Base-by-base conservation (phyloP, 2,329 filamentous ascomycete genomes). In the Verticillium longisporum region DNA sequence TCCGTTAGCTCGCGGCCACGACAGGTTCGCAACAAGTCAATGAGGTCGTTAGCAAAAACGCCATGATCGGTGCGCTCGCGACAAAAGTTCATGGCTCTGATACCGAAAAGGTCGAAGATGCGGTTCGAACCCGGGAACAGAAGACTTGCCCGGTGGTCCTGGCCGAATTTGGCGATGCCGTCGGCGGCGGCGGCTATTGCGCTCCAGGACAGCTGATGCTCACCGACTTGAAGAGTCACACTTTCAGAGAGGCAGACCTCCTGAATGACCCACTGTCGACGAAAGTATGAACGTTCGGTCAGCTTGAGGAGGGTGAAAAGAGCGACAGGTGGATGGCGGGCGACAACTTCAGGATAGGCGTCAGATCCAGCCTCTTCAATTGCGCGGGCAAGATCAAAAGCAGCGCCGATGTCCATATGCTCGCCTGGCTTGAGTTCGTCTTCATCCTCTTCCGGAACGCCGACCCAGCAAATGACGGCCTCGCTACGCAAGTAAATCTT, bases 391-490 rank as follows among this genome's bases (percentile, higher is more conserved):
- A 56, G 31, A 4, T 56, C 32, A 13, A 21, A 56, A 6, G 34
- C n/a, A 6, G 45, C 45, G 7, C 45, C 45, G 7, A 50, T 50
- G n/a, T 50, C 45, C 45, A 50, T 50, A 18, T 50, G 45, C 18
- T 50, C 45, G 18, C 45, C 45, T 50, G 45, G 45, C 13, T 50
- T n/a, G 4, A 50, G 45, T 5, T 50, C 6, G 18, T 50, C 45
- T 18, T 50, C 45, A 4, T 68, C 65, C 15, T 61, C 45, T 9
- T 50, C 45, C 58, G 7, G 67, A 65, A 34, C 55, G 1, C 70
- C 70, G 11, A 72, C 62, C 69, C 70, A 73, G 18, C 69, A 61
- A n/a, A 72, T 53, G 3, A 66, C 61, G 45, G 57, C 64, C 1
- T 54, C 34, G 50, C 65, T 69, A 4, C 54, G 58, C 0, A 65